Percentiles rank a stretch among this genome's conserved stretches.
phyloP scores from a whole-genome alignment of 176 grass and related monocot species.

The Pontederia paniculata region DNA sequence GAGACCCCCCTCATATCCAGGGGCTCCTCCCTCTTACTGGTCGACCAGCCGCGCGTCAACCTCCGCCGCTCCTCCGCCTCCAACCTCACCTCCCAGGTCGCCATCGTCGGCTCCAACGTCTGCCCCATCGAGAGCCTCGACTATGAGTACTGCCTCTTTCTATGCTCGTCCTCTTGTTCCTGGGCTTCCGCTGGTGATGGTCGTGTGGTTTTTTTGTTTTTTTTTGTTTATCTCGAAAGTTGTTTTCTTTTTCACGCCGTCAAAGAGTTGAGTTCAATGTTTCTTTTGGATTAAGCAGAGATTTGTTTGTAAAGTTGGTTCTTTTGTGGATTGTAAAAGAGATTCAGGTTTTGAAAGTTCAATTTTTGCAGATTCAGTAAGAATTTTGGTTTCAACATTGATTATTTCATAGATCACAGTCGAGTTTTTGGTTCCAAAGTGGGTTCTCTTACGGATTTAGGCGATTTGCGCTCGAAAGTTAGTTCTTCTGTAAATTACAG shows the following conservation, averaged over 20 bases:
- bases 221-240: not conserved
- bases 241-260: not conserved
- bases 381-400: too few relatives aligned
- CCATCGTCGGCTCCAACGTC: constrained; percentile 10
- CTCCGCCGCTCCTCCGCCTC: not conserved
- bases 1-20: too few relatives aligned
- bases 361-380: not conserved
- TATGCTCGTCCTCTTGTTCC: not conserved
- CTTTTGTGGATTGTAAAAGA: too few relatives aligned
- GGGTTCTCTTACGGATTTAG: not conserved
- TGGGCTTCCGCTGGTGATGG: not conserved
- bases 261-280: too few relatives aligned
- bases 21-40: too few relatives aligned
- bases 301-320: too few relatives aligned
- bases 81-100: constrained; percentile 18
- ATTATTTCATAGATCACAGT: too few relatives aligned
- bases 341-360: too few relatives aligned
- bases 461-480: not conserved
- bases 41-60: too few relatives aligned
- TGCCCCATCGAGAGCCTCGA: constrained; percentile 21
- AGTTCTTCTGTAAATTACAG: not conserved
- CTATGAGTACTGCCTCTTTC: constrained; percentile 40
- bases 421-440: too few relatives aligned
- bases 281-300: too few relatives aligned
- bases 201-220: not conserved